Base-by-base conservation (phyloP, 345 rosid species). In the Heritiera littoralis region DNA sequence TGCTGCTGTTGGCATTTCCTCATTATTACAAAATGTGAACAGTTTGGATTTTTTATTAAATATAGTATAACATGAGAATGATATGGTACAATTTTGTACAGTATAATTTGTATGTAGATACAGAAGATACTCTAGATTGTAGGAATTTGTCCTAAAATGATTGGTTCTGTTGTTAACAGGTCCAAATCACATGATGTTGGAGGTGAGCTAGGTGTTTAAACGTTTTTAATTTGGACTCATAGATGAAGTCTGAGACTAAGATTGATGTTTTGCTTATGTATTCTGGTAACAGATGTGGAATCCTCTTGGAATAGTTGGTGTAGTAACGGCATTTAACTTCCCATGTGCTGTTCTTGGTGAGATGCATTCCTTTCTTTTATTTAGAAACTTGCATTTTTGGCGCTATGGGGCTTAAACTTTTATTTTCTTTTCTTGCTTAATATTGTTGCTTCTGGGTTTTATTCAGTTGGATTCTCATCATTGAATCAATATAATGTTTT, bases 331-430 rank as follows among this genome's bases (percentile, higher is more conserved):
- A 40, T 96, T 93, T 83, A 92, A 96, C 86, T 94, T 96, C 77
- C 99, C 97, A 7, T 94, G 97, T 84, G 98, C 98, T 64, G 99
- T 94, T 84, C 97, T 96, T 77, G 98, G 98, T 96, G 80, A 92
- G 92, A 78, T 56, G 32, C 72, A 23, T 72, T 72, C 23, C 76
- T 66, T 75, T 77, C 76, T 66, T 75, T 77, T 45, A 38, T 79
- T 75, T 71, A 45, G 13, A 40, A 68, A 30, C 51, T 43, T 66
- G 32, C 38, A 55, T 13, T 63, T 20, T 18, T 55, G n/a, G 11
- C 11, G 49, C 28, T 46, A 15, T 13, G 48, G 17, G 10, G 14
- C 18, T 74, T 68, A 13, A 28, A 60, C 5, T 12, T 46, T 67
- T 45, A 3, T 52, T 52, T 59, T 58, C 20, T 49, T 64, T 17